Evolutionary conservation across 345 rosid genomes (phyloP), one percentile per base, ranked within the genome.

Genomic region (Melaleuca quinquenervia): DNA sequence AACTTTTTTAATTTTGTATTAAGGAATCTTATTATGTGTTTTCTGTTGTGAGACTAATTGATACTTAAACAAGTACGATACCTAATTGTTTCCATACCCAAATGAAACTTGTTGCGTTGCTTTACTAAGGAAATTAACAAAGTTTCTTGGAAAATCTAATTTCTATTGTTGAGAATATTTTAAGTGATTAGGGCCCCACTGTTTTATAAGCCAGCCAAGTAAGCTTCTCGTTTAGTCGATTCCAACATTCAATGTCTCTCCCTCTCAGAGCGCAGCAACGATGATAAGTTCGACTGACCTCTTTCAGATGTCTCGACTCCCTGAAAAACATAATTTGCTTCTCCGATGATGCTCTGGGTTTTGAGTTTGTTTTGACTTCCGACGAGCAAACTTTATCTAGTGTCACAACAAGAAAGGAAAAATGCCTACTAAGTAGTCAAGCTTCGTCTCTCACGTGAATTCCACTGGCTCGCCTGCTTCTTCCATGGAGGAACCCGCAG

Each of bases 401-500:
- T 32, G 78, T 70, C 78, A 36, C 78, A 41, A 70, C 78, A 70
- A 18, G 48, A 70, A 70, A 70, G 48, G 78, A 70, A 24, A 70
- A 70, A 32, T 70, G 36, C 78, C 78, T 70, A 70, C 48, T 70
- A 41, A 64, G 20, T 45, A 45, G 45, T 64, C 78, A 32, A 64
- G 45, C 78, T 64, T 62, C 78, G 48, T 36, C 48, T 9, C 78
- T 70, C 78, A 36, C 78, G 78, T 32, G 78, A 36, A 70, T 36
- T 70, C 78, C 48, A 48, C 78, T 21, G 78, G 48, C 48, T 36
- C 48, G 26, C 78, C 78, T 70, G 24, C 78, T 36, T 41, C 48
- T 20, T 8, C 87, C 86, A 87, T 75, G 48, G 86, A 88, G 10
- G 91, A 86, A 80, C 86, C 87, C 85, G 91, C 78, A 15, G 92